Percentiles rank a stretch among this genome's conserved stretches.
Evolutionary conservation across 345 rosid genomes (phyloP).

Genomic region (Populus ilicifolia): DNA sequence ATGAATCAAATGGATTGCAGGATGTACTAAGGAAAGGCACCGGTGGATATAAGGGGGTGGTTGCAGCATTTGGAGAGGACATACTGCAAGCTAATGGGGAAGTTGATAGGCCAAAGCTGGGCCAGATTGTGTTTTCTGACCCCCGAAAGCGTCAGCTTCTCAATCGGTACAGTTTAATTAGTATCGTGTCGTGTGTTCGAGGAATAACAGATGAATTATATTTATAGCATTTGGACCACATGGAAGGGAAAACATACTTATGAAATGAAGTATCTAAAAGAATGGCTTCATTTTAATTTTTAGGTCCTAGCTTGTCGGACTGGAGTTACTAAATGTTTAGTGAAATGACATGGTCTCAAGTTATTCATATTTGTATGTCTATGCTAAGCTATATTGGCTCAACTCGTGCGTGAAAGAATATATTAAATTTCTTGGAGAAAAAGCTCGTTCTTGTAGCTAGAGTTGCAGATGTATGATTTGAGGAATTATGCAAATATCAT

Average conservation of each 20-base stretch:
- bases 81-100: conserved; percentile 30
- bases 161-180: conserved; percentile 42
- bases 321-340: neutral
- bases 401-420: neutral
- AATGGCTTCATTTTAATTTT: neutral
- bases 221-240: neutral
- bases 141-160: conserved; percentile 72
- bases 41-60: conserved; percentile 31
- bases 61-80: conserved; percentile 34
- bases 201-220: neutral
- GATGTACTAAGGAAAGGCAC: conserved; percentile 28
- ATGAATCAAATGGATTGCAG: conserved; percentile 7
- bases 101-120: conserved; percentile 64
- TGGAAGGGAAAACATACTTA: neutral
- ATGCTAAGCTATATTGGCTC: neutral
- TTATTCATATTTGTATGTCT: neutral
- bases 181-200: neutral
- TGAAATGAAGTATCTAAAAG: neutral
- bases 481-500: neutral
- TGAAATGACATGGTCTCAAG: neutral
- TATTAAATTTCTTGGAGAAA: neutral
- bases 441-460: neutral
- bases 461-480: neutral
- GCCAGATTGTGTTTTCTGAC: conserved; percentile 81
- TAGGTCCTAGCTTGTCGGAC: neutral